Evolutionary conservation across 805 yeast genomes (phyloP), one percentile per base, ranked within the genome.

Genomic region (Saccharomyces paradoxus): DNA sequence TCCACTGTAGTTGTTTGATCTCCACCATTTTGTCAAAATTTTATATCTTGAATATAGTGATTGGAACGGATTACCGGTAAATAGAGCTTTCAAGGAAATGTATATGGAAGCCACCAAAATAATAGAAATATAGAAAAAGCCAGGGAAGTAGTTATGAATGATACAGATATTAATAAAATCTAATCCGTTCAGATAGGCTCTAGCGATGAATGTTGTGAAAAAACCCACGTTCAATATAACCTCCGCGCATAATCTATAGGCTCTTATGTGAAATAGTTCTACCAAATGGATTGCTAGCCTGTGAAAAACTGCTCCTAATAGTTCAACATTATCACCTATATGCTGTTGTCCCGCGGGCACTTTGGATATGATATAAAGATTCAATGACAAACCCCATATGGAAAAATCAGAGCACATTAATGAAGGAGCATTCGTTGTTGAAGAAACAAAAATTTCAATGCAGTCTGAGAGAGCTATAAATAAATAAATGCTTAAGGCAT

Each of bases 251-350:
- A 89, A 72, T 50, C 90, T 74, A 64, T 79, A 84, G 54, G 74
- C 71, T 59, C 81, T 79, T 37, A 71, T 60, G 58, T 82, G 76
- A 32, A 81, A 63, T 49, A 86, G 59, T 1, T 85, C 88, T 37
- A 88, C 78, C 1, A 82, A 2, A 57, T 89, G 96, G 50, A 84
- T 78, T 21, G 77, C 69, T 9, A 85, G 57, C 60, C 87, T 90
- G 81, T 78, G 8, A 82, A 55, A n/a, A 83, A 76, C 3, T 65
- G 66, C 8, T 54, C 3, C n/a, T 51, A 14, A 28, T 41, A 56
- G 28, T 26, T 50, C 2, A 17, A 37, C 24, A 10, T 37, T 37
- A 17, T 17, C 28, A 28, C 5, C 48, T 17, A 13, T 29, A 12
- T 41, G 47, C 7, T n/a, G 21, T 5, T n/a, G 28, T 27, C 10